A percentile compares a stretch with the other conserved stretches of the same genome.
These are phyloP conservation scores for Diplodia corticola DNA, from an alignment of 2,329 filamentous ascomycete genomes.

Conservation along the genomic window DNA sequence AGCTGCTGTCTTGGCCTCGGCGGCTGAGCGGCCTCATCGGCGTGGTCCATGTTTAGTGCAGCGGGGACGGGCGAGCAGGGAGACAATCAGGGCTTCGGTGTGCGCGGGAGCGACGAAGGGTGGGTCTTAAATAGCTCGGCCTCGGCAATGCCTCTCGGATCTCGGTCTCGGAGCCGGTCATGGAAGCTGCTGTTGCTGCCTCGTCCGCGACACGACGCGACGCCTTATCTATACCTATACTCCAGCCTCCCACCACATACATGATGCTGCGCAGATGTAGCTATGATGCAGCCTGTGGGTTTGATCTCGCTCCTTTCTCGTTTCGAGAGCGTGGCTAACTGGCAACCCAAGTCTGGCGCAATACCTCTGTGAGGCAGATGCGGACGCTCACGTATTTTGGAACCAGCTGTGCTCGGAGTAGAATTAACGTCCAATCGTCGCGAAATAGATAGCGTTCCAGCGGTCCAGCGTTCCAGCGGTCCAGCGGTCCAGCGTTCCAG, in stretches of 20 bases:
- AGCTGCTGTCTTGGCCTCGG: slow-evolving; percentile 7
- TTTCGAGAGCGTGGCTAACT: no score
- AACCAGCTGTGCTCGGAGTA: no score
- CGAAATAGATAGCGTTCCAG: not conserved
- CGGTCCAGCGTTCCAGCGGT: not conserved
- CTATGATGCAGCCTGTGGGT: not conserved
- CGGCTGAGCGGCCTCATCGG: not conserved
- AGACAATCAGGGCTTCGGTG: not conserved
- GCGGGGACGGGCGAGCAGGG: not conserved
- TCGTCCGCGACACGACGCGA: not conserved
- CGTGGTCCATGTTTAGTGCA: not conserved
- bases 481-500: not conserved
- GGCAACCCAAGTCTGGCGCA: no score
- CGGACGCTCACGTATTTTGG: no score
- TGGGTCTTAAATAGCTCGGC: slow-evolving; percentile 6
- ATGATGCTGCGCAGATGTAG: not conserved
- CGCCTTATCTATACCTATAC: not conserved
- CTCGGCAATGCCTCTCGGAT: not conserved
- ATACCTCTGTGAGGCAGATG: no score
- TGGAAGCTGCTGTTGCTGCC: not conserved
- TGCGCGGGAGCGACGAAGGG: not conserved
- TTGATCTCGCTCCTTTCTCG: no score
- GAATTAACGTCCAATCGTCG: no score
- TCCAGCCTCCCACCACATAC: not conserved
- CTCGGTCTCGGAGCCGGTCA: slow-evolving; percentile 8